These are phyloP conservation scores for Moesziomyces parantarcticus DNA, from an alignment of 1,284 basidiomycete species.

Conservation along the genomic window DNA sequence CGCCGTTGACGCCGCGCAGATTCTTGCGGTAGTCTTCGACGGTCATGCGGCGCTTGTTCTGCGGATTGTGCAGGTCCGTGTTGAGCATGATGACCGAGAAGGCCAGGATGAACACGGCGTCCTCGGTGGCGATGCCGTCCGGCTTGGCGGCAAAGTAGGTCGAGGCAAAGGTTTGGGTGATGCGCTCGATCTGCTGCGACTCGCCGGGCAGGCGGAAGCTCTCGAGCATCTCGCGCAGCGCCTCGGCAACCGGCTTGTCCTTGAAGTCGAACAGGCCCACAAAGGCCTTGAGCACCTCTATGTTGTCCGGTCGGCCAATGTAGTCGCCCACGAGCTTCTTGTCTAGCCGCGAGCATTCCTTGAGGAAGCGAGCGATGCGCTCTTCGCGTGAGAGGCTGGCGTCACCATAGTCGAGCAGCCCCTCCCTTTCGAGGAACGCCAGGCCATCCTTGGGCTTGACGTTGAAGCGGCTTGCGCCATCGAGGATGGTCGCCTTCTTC, in stretches of 20 bases:
- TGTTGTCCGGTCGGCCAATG: constrained; percentile 87
- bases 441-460: constrained; percentile 92
- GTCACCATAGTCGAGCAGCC: constrained; percentile 74
- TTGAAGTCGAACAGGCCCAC: constrained; percentile 90
- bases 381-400: constrained; percentile 53
- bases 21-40: constrained; percentile 94
- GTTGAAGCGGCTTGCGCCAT: constrained; percentile 89
- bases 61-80: constrained; percentile 97
- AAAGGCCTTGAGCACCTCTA: constrained; percentile 86
- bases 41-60: constrained; percentile 97
- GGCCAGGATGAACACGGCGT: constrained; percentile 92
- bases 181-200: constrained; percentile 90
- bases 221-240: constrained; percentile 92
- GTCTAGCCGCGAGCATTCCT: constrained; percentile 85
- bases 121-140: constrained; percentile 89
- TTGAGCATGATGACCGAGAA: constrained; percentile 99
- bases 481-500: constrained; percentile 84
- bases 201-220: constrained; percentile 95
- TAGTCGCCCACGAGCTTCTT: constrained; percentile 95
- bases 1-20: constrained; percentile 90
- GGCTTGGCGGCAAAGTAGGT: constrained; percentile 87
- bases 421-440: constrained; percentile 74
- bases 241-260: constrained; percentile 90
- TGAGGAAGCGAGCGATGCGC: constrained; percentile 80
- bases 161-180: constrained; percentile 93